These are phyloP conservation scores for Hypoxylon subgilvum DNA, from an alignment of 495 filamentous ascomycete species.

Conservation along the genomic window DNA sequence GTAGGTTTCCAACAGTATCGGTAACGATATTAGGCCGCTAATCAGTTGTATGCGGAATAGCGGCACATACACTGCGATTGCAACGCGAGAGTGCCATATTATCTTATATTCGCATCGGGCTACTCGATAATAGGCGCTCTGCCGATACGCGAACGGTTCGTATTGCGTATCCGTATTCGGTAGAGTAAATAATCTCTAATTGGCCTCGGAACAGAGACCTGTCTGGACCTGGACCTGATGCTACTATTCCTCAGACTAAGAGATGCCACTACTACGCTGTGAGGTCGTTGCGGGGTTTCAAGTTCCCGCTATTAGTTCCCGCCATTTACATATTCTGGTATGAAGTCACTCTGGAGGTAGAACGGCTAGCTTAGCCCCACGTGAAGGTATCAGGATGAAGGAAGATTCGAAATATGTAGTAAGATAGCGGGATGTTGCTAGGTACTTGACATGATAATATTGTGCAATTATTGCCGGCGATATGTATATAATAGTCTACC, in stretches of 20 bases:
- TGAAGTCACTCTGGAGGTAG: background rate
- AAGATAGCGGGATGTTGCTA: background rate
- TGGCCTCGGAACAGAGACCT: background rate
- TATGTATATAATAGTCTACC: constrained; percentile 6
- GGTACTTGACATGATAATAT: background rate
- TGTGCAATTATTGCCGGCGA: background rate
- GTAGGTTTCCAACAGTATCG: too few species aligned
- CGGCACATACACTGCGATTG: too few species aligned
- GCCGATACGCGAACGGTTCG: constrained; percentile 10
- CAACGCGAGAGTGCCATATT: too few species aligned
- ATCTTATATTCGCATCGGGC: constrained; percentile 15
- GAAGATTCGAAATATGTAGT: constrained; percentile 18
- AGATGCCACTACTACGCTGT: too few species aligned
- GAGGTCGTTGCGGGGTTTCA: constrained; percentile 10
- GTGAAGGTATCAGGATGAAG: constrained; percentile 5
- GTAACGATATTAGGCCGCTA: too few species aligned
- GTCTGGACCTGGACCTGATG: background rate
- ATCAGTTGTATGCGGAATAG: too few species aligned
- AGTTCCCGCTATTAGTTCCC: constrained; percentile 5
- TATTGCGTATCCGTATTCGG: constrained; percentile 38
- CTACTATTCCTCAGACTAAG: background rate
- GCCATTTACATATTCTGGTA: constrained; percentile 7
- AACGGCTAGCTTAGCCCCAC: constrained; percentile 9
- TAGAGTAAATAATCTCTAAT: constrained; percentile 6
- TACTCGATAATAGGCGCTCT: constrained; percentile 3